Conservation (phyloP, 1,284 basidiomycete genomes). For the Cystobasidium slooffiae region DNA sequence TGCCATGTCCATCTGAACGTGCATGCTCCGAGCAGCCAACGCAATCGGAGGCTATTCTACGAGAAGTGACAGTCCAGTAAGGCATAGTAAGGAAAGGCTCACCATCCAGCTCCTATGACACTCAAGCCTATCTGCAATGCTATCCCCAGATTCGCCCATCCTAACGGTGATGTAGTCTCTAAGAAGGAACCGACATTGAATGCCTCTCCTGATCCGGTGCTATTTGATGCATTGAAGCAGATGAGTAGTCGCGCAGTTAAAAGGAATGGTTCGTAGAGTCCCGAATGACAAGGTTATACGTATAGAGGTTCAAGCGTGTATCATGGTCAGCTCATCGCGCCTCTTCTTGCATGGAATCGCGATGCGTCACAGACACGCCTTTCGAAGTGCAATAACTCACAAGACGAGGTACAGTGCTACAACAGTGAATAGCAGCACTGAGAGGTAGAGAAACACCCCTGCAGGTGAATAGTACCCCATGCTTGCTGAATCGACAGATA, state of each 20-base stretch:
- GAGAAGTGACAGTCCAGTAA: neutral
- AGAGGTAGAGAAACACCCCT: constrained; percentile 32
- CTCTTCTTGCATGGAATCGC: neutral
- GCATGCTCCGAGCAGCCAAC: neutral
- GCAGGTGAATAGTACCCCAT: constrained; percentile 42
- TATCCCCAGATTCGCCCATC: constrained; percentile 88
- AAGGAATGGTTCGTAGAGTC: neutral
- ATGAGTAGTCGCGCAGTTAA: neutral
- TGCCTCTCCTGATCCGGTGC: constrained; percentile 42
- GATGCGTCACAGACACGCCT: neutral
- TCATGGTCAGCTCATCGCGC: neutral
- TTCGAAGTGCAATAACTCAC: constrained; percentile 17
- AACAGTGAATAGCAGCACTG: constrained; percentile 13
- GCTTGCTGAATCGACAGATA: neutral
- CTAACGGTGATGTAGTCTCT: constrained; percentile 89
- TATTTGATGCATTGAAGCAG: neutral
- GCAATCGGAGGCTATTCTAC: neutral
- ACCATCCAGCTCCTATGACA: constrained; percentile 95
- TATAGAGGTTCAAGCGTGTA: neutral
- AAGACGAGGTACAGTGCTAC: constrained; percentile 41
- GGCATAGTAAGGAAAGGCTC: constrained; percentile 53
- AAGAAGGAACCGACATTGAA: constrained; percentile 93
- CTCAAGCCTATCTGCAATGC: constrained; percentile 92
- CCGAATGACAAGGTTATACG: neutral
- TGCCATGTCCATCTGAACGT: neutral